Conservation (phyloP, 768 basidiomycete genomes). For the Panus rudis region DNA sequence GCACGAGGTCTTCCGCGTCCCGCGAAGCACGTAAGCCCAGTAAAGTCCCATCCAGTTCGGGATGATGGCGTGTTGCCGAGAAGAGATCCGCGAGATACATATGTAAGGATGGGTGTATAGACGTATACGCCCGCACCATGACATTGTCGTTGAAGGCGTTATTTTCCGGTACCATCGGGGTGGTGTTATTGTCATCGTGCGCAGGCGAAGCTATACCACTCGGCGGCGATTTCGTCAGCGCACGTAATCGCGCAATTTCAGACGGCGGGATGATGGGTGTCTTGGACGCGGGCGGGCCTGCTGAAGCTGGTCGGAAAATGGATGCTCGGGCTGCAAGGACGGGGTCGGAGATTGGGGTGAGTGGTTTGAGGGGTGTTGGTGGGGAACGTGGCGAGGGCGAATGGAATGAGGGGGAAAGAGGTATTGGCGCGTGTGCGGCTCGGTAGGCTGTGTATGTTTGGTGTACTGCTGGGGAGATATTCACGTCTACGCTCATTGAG, state of each 20-base stretch:
- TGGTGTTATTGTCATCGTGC: conserved; percentile 10
- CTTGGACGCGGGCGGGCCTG: conserved; percentile 2
- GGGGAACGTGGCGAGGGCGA: conserved; percentile 13
- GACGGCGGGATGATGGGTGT: conserved; percentile 24
- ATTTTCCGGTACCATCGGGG: conserved; percentile 7
- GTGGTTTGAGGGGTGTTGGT: conserved; percentile 14
- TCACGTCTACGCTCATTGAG: conserved; percentile 63
- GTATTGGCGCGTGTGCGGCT: conserved; percentile 28
- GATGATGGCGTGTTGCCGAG: conserved; percentile 65
- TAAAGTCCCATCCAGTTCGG: conserved; percentile 59
- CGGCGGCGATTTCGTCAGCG: too few relatives aligned
- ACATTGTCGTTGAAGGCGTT: conserved; percentile 5
- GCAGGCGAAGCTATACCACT: too few relatives aligned
- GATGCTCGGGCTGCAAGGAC: conserved; percentile 17
- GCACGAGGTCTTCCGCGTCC: conserved; percentile 61
- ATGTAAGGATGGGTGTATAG: conserved; percentile 43
- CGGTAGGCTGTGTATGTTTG: conserved; percentile 28
- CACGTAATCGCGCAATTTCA: conserved; percentile 23
- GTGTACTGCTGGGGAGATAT: conserved; percentile 26
- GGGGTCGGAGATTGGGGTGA: conserved; percentile 9
- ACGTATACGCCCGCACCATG: conserved; percentile 25
- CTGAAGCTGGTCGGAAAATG: conserved; percentile 21
- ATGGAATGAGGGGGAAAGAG: conserved; percentile 17
- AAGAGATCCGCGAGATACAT: conserved; percentile 72
- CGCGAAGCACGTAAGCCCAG: conserved; percentile 52